Conservation (phyloP, 2,329 filamentous ascomycete genomes). For the Fusarium euwallaceae region DNA sequence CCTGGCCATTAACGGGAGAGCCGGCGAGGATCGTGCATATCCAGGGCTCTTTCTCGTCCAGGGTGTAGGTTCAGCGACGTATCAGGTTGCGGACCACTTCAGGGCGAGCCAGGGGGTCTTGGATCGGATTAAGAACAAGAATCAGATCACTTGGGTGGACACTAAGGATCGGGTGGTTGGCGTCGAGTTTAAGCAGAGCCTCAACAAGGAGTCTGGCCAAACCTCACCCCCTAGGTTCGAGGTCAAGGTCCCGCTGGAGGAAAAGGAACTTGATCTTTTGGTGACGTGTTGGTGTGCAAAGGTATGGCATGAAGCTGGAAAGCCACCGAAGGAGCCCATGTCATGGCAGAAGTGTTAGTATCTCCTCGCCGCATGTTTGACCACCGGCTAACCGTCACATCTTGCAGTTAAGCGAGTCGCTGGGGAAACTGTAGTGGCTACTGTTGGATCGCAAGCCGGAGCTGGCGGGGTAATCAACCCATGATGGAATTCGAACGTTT, state of each 20-base stretch:
- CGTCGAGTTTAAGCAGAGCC: not conserved
- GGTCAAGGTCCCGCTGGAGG: slow-evolving; percentile 23
- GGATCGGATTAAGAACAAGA: slow-evolving; percentile 1
- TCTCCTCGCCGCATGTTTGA: not conserved
- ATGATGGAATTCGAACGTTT: not conserved
- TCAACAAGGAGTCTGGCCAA: slow-evolving; percentile 6
- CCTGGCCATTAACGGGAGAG: not conserved
- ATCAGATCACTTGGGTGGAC: slow-evolving; percentile 1
- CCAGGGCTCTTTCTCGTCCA: not conserved
- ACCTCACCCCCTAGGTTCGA: not conserved
- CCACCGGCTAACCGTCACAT: not conserved
- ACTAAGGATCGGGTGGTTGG: not conserved
- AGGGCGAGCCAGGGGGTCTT: not conserved
- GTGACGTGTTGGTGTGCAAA: slow-evolving; percentile 45
- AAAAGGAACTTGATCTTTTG: slow-evolving; percentile 43
- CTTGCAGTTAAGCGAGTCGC: not conserved
- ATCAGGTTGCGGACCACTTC: slow-evolving; percentile 6
- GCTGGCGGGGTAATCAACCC: not conserved
- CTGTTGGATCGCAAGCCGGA: not conserved
- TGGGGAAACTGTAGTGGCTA: not conserved
- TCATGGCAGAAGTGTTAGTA: slow-evolving; percentile 1
- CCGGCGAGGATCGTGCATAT: not conserved
- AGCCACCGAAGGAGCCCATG: slow-evolving; percentile 31
- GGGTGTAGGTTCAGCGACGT: not conserved
- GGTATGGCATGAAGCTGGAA: slow-evolving; percentile 40